Conservation (phyloP, 148 eudicot species). For the Camellia sinensis region DNA sequence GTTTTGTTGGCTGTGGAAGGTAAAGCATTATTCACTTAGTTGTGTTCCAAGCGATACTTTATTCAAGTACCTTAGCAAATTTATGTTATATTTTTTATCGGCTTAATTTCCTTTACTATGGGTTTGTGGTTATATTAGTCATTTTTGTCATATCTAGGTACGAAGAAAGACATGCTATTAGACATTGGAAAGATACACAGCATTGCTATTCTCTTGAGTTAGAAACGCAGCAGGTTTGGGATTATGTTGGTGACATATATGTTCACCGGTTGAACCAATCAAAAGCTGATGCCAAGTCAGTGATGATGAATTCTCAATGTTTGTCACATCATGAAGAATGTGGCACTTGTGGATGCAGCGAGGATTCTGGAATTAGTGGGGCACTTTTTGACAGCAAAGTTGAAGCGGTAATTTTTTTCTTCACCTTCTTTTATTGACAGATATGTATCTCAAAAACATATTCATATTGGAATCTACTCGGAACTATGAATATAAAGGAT, state of each 20-base stretch:
- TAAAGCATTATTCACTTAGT: constrained; percentile 21
- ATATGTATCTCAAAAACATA: background rate
- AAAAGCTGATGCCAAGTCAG: constrained; percentile 73
- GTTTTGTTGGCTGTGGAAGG: constrained; percentile 99
- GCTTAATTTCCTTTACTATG: background rate
- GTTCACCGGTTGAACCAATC: constrained; percentile 92
- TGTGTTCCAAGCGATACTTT: background rate
- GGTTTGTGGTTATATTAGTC: constrained; percentile 3
- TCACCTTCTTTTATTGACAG: background rate
- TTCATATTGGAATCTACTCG: background rate
- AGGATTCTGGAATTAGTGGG: constrained; percentile 64
- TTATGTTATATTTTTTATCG: constrained; percentile 1
- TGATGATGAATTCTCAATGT: constrained; percentile 38
- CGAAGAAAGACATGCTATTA: constrained; percentile 75
- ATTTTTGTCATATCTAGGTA: constrained; percentile 46
- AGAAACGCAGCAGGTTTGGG: constrained; percentile 93
- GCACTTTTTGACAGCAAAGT: constrained; percentile 83
- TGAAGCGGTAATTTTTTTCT: constrained; percentile 55
- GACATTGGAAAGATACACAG: constrained; percentile 76
- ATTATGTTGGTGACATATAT: constrained; percentile 86
- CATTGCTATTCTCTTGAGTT: constrained; percentile 90
- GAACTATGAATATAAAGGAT: too few relatives aligned
- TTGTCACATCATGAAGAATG: constrained; percentile 60
- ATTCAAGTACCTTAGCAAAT: background rate
- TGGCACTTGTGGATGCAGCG: constrained; percentile 61